Base-by-base conservation (phyloP, 2,329 filamentous ascomycete species). In the Penicillium rolfsii region DNA sequence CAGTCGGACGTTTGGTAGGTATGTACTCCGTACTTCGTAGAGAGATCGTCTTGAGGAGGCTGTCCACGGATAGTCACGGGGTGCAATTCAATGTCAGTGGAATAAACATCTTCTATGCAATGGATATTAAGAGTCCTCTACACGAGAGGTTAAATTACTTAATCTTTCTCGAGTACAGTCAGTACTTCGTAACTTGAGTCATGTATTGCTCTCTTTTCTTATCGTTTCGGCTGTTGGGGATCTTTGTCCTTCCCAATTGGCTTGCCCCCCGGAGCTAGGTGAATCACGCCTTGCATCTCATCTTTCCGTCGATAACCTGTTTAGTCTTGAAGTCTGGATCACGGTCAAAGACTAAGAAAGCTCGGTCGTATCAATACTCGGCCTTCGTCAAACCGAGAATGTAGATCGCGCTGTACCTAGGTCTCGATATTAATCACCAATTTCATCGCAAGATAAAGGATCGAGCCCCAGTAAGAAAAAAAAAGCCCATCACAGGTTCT, bases 221-320 rank as follows among this genome's bases (percentile, higher is more conserved):
- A 50, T 50, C 48, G 22, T 57, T 52, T 57, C 55, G 35, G 55
- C 36, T 40, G 22, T 24, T 50, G 41, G 19, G 28, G 46, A 52
- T 40, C n/a, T 45, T 46, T 41, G 53, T 57, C 5, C 49, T 46
- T 43, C 19, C 60, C 60, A 53, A 57, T 62, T 62, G 60, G 57
- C 38, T 50, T 55, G 24, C 30, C 40, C 35, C 41, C 48, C 26
- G 24, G 35, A 55, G 26, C 38, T 41, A 52, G 43, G 35, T 58
- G 36, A 52, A 55, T 57, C 8, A 57, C 30, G 54, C 59, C 59
- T 59, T 60, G 40, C 40, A 49, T 55, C 28, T 50, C 43, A 33
- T 46, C 26, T 41, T 36, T 53, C 40, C 46, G 52, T 49, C 54
- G 41, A 43, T 58, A 22, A 28, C 35, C 33, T 41, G 38, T 28